Conservation (phyloP, 1,139 yeast species). For the Kluyveromyces sp. region DNA sequence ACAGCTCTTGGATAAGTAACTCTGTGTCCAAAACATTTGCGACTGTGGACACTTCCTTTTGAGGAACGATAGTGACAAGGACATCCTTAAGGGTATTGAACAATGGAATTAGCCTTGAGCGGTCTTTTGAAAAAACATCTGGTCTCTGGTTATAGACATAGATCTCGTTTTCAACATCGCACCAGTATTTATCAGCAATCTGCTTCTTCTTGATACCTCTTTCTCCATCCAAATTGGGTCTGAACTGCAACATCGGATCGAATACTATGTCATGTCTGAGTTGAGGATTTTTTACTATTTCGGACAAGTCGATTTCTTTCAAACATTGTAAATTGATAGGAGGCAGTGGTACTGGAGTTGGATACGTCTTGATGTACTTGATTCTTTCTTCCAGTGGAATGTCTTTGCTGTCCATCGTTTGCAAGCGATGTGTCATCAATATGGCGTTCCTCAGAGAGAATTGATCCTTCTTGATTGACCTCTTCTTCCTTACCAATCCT, state of each 20-base stretch:
- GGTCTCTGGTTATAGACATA: slow-evolving; percentile 27
- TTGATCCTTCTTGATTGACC: slow-evolving; percentile 8
- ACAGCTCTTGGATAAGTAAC: slow-evolving; percentile 66
- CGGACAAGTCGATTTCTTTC: slow-evolving; percentile 81
- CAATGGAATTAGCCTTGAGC: slow-evolving; percentile 56
- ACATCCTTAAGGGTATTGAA: slow-evolving; percentile 76
- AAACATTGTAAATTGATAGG: slow-evolving; percentile 81
- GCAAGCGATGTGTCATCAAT: slow-evolving; percentile 16
- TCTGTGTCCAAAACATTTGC: slow-evolving; percentile 74
- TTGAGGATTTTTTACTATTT: slow-evolving; percentile 86
- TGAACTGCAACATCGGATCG: slow-evolving; percentile 86
- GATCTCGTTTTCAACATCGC: slow-evolving; percentile 58
- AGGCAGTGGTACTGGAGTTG: slow-evolving; percentile 42
- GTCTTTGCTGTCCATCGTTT: slow-evolving; percentile 11
- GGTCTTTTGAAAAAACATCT: slow-evolving; percentile 32
- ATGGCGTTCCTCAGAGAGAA: slow-evolving; percentile 19
- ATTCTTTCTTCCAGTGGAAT: slow-evolving; percentile 27
- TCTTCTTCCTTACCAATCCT: slow-evolving; percentile 12
- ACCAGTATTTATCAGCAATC: slow-evolving; percentile 79
- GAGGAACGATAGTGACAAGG: slow-evolving; percentile 65
- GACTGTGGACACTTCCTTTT: slow-evolving; percentile 64
- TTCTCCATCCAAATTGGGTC: slow-evolving; percentile 90
- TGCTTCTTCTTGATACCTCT: slow-evolving; percentile 73
- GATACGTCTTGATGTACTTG: slow-evolving; percentile 18
- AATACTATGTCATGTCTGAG: slow-evolving; percentile 86